Evolutionary conservation across 2,329 filamentous ascomycete genomes (phyloP).

Genomic region (Epichloe bromicola): DNA sequence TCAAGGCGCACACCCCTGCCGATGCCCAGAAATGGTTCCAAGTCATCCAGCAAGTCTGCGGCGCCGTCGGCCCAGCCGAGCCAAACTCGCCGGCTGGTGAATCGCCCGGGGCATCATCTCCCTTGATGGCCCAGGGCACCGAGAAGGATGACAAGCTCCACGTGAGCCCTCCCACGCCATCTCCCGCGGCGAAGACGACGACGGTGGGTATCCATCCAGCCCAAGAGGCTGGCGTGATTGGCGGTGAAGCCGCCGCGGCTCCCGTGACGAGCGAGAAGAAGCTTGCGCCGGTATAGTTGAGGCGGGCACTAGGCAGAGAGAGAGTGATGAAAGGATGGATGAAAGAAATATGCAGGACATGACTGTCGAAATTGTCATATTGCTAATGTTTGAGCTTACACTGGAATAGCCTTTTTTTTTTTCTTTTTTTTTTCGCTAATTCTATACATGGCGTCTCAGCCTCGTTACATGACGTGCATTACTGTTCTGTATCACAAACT

Average conservation of each 20-base stretch:
- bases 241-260: conserved; percentile 10
- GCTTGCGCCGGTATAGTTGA: background rate
- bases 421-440: too few relatives aligned
- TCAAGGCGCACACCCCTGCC: conserved; percentile 72
- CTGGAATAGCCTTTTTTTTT: too few relatives aligned
- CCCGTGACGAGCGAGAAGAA: conserved; percentile 2
- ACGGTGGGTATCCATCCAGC: conserved; percentile 19
- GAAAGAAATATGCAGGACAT: background rate
- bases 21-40: conserved; percentile 82
- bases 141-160: conserved; percentile 9
- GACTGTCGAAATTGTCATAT: too few relatives aligned
- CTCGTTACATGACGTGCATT: too few relatives aligned
- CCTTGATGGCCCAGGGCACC: background rate
- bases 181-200: conserved; percentile 13
- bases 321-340: background rate
- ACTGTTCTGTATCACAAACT: too few relatives aligned
- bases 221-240: conserved; percentile 36
- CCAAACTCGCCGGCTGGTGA: conserved; percentile 13
- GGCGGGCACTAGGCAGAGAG: background rate
- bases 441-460: too few relatives aligned
- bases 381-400: too few relatives aligned
- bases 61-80: conserved; percentile 29
- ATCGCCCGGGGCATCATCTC: conserved; percentile 2
- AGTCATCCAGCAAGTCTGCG: conserved; percentile 50
- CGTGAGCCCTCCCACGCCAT: conserved; percentile 8